Conservation (phyloP, 2,329 filamentous ascomycete genomes). For the Cryphonectria parasitica region DNA sequence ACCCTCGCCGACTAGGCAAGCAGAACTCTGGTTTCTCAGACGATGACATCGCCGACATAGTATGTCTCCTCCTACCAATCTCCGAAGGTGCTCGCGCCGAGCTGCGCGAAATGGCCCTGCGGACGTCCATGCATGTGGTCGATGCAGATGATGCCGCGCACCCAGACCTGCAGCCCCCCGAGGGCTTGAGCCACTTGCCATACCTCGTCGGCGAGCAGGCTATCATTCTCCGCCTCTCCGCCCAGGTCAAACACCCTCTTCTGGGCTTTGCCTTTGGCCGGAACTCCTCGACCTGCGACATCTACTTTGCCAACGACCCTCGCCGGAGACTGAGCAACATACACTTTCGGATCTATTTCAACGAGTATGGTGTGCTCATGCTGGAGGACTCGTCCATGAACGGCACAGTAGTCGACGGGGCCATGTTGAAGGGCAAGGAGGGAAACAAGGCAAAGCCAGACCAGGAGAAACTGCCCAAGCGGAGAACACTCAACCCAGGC, state of each 20-base stretch:
- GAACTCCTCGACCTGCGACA: constrained; percentile 71
- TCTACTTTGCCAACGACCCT: constrained; percentile 68
- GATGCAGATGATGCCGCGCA: constrained; percentile 56
- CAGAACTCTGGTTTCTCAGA: constrained; percentile 83
- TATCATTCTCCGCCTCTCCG: constrained; percentile 80
- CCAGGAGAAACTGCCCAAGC: constrained; percentile 9
- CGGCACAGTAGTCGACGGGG: constrained; percentile 82
- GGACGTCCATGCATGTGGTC: constrained; percentile 54
- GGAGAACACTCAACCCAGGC: constrained; percentile 71
- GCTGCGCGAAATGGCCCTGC: constrained; percentile 57
- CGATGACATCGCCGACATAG: constrained; percentile 83
- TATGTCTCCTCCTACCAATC: constrained; percentile 84
- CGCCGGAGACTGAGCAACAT: constrained; percentile 82
- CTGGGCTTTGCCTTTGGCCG: constrained; percentile 88
- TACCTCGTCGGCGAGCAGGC: constrained; percentile 63
- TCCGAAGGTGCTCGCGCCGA: constrained; percentile 74
- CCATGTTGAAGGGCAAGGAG: constrained; percentile 57
- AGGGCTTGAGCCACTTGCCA: constrained; percentile 55
- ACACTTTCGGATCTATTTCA: constrained; percentile 95
- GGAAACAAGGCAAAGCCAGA: constrained; percentile 42
- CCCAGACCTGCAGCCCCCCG: constrained; percentile 45
- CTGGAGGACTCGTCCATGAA: constrained; percentile 95
- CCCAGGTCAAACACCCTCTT: constrained; percentile 66
- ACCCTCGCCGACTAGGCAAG: constrained; percentile 77
- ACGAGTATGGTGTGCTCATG: constrained; percentile 85